Evolutionary conservation across 352 stramenopile species (phyloP).

Genomic region (Phytophthora pistaciae): DNA sequence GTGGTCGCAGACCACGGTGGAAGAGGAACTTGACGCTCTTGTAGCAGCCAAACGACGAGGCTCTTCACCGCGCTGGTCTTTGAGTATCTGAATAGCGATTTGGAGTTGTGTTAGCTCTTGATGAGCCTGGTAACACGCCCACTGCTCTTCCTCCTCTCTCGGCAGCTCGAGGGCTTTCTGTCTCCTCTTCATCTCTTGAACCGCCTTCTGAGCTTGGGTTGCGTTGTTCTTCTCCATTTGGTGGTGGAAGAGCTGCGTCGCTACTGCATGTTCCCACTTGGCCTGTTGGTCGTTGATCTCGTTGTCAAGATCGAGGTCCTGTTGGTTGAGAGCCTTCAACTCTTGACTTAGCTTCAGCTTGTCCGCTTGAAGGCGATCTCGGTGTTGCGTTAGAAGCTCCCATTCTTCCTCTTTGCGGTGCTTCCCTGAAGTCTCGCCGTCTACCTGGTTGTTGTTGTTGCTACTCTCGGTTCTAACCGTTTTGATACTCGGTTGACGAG

Average conservation of each 20-base stretch:
- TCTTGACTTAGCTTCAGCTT: conserved; percentile 43
- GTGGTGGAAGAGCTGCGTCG: conserved; percentile 57
- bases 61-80: conserved; percentile 15
- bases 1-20: conserved; percentile 49
- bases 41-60: conserved; percentile 18
- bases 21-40: conserved; percentile 28
- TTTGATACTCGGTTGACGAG: background rate
- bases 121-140: conserved; percentile 57
- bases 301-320: conserved; percentile 40
- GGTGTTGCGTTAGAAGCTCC: conserved; percentile 51
- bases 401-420: conserved; percentile 45
- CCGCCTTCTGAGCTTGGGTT: conserved; percentile 15
- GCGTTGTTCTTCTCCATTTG: conserved; percentile 50
- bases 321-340: conserved; percentile 30
- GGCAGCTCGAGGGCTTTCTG: conserved; percentile 52
- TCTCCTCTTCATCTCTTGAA: conserved; percentile 52
- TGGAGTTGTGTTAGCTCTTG: conserved; percentile 70
- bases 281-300: conserved; percentile 41
- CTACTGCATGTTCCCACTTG: conserved; percentile 55
- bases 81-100: conserved; percentile 57
- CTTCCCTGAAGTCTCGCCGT: conserved; percentile 14
- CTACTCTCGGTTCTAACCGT: background rate
- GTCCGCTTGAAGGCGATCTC: conserved; percentile 42
- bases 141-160: conserved; percentile 66
- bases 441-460: conserved; percentile 12